Evolutionary conservation across 345 rosid genomes (phyloP).

Genomic region (Murraya koenigii): DNA sequence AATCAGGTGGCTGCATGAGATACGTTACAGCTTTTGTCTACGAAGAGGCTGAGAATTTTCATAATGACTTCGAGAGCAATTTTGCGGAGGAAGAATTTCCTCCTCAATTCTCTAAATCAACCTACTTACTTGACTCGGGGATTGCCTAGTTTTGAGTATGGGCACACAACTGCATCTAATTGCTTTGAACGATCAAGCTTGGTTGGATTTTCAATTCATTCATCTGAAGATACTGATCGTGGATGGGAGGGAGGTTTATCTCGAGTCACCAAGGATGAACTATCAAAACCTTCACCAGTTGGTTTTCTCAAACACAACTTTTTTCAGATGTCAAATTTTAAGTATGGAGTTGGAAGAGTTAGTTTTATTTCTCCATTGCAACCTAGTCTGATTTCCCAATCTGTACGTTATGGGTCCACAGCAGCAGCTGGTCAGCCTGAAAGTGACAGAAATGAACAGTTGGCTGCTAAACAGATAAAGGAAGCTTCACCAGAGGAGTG

Average conservation of each 20-base stretch:
- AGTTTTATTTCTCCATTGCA: conserved; percentile 36
- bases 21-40: conserved; percentile 1
- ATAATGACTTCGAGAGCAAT: conserved; percentile 74
- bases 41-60: conserved; percentile 7
- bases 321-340: conserved; percentile 25
- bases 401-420: conserved; percentile 43
- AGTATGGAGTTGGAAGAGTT: conserved; percentile 37
- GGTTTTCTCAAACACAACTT: conserved; percentile 23
- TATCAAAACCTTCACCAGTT: conserved; percentile 2
- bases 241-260: conserved; percentile 27
- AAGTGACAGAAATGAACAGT: conserved; percentile 41
- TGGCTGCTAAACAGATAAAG: conserved; percentile 50
- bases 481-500: conserved; percentile 95
- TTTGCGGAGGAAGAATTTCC: conserved; percentile 46
- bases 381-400: conserved; percentile 34
- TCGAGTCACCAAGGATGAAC: conserved; percentile 27
- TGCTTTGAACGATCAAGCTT: conserved; percentile 18
- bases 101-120: conserved; percentile 34
- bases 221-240: conserved; percentile 23
- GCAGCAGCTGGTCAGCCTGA: conserved; percentile 64
- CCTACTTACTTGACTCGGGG: conserved; percentile 31
- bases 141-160: conserved; percentile 38
- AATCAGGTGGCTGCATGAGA: conserved; percentile 25
- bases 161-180: conserved; percentile 25
- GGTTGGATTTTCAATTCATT: conserved; percentile 17